Conservation (phyloP, 257 asterid genomes). For the Solanum corneliomulleri region DNA sequence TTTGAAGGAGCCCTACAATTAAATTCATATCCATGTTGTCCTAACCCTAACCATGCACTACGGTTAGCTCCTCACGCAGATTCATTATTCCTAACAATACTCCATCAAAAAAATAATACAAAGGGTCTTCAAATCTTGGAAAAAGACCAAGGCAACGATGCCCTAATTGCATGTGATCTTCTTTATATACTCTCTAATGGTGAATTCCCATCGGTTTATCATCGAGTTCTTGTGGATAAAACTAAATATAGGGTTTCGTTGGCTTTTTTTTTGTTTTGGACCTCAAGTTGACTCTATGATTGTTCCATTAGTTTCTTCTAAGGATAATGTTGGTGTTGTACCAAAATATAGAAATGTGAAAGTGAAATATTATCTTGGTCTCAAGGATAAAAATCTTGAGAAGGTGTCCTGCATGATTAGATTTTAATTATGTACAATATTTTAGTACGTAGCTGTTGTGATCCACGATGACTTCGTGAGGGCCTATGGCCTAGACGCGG, state of each 20-base stretch:
- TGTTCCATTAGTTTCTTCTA: conserved; percentile 20
- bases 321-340: background rate
- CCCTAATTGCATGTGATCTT: too few relatives aligned
- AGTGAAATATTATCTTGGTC: conserved; percentile 40
- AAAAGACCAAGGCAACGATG: too few relatives aligned
- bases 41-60: conserved; percentile 51
- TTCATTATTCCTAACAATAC: too few relatives aligned
- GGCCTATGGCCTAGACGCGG: too few relatives aligned
- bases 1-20: too few relatives aligned
- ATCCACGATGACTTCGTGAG: too few relatives aligned
- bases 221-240: too few relatives aligned
- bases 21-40: too few relatives aligned
- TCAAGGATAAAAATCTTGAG: conserved; percentile 50
- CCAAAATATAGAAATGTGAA: conserved; percentile 32
- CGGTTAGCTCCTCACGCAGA: conserved; percentile 83
- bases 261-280: conserved; percentile 37
- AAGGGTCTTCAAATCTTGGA: conserved; percentile 44
- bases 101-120: conserved; percentile 1
- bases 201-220: background rate
- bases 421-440: background rate
- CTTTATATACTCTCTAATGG: too few relatives aligned
- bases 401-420: conserved; percentile 32
- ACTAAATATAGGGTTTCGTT: background rate
- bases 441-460: background rate
- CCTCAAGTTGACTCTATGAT: conserved; percentile 34